Percentiles rank a stretch among this genome's conserved stretches.
Evolutionary conservation across 768 basidiomycete species (phyloP).

Genomic region (Termitomyces eurrhizus): DNA sequence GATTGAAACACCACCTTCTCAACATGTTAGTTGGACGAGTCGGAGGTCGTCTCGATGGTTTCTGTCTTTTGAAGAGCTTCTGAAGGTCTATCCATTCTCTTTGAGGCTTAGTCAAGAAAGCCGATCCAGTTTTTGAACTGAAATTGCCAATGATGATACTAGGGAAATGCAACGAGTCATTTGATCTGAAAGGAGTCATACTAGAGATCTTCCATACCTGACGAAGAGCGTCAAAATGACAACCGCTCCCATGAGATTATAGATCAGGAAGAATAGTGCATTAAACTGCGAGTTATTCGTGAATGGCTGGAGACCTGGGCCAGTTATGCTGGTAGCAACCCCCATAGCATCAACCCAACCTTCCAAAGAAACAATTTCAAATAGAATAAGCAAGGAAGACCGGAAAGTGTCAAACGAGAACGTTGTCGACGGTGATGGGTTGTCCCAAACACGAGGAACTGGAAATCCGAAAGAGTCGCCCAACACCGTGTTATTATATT

Average conservation of each 20-base stretch:
- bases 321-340: slow-evolving; percentile 75
- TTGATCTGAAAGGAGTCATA: neutral
- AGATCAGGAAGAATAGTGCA: slow-evolving; percentile 87
- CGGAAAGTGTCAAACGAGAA: slow-evolving; percentile 91
- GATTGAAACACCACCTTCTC: slow-evolving; percentile 86
- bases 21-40: slow-evolving; percentile 48
- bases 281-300: slow-evolving; percentile 75
- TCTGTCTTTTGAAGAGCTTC: slow-evolving; percentile 82
- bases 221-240: slow-evolving; percentile 89
- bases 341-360: slow-evolving; percentile 96
- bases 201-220: slow-evolving; percentile 48
- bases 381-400: slow-evolving; percentile 82
- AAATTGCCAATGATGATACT: slow-evolving; percentile 98
- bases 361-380: slow-evolving; percentile 94
- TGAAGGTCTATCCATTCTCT: slow-evolving; percentile 93
- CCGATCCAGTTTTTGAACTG: slow-evolving; percentile 79
- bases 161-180: slow-evolving; percentile 14
- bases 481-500: slow-evolving; percentile 64
- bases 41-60: slow-evolving; percentile 79
- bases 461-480: slow-evolving; percentile 63
- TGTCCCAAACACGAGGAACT: slow-evolving; percentile 85
- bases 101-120: slow-evolving; percentile 82
- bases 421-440: slow-evolving; percentile 75
- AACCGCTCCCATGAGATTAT: slow-evolving; percentile 87
- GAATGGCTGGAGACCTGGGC: slow-evolving; percentile 62